Evolutionary conservation across 2,329 filamentous ascomycete genomes (phyloP).

Genomic region (Chaetomium globosum): DNA sequence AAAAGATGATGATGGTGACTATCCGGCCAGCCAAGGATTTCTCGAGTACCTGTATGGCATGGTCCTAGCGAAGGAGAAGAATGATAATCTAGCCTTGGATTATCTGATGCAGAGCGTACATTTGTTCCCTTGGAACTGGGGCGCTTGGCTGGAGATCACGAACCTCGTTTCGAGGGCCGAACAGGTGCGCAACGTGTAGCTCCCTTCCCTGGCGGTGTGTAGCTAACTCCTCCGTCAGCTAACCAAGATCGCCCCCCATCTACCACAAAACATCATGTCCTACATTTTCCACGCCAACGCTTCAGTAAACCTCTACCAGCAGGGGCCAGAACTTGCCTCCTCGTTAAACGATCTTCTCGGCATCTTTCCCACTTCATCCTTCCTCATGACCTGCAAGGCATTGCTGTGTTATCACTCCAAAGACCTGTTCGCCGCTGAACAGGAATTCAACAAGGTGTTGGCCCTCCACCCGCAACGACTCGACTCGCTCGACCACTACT

Average conservation of each 20-base stretch:
- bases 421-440: slow-evolving; percentile 68
- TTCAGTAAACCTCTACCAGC: slow-evolving; percentile 88
- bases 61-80: slow-evolving; percentile 86
- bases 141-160: slow-evolving; percentile 91
- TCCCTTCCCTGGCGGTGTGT: not conserved
- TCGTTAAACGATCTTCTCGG: slow-evolving; percentile 75
- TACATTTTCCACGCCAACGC: slow-evolving; percentile 93
- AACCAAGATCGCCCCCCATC: slow-evolving; percentile 67
- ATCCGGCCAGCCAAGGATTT: slow-evolving; percentile 79
- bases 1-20: slow-evolving; percentile 59
- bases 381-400: slow-evolving; percentile 86
- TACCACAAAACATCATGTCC: slow-evolving; percentile 89
- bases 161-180: slow-evolving; percentile 77
- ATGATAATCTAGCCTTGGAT: slow-evolving; percentile 78
- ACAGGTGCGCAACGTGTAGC: slow-evolving; percentile 61
- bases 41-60: slow-evolving; percentile 92
- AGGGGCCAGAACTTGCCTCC: slow-evolving; percentile 72
- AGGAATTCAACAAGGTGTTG: slow-evolving; percentile 75
- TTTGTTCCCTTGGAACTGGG: slow-evolving; percentile 93
- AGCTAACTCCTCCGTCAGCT: slow-evolving; percentile 57
- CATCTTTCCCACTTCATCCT: slow-evolving; percentile 87
- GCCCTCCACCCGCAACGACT: slow-evolving; percentile 74
- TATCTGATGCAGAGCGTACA: slow-evolving; percentile 89
- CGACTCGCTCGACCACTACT: slow-evolving; percentile 92
- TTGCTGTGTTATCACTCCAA: slow-evolving; percentile 89